Percentiles rank a stretch among this genome's conserved stretches.
Evolutionary conservation across 495 filamentous ascomycete genomes (phyloP).

Genomic region (Aspergillus kassunensis): DNA sequence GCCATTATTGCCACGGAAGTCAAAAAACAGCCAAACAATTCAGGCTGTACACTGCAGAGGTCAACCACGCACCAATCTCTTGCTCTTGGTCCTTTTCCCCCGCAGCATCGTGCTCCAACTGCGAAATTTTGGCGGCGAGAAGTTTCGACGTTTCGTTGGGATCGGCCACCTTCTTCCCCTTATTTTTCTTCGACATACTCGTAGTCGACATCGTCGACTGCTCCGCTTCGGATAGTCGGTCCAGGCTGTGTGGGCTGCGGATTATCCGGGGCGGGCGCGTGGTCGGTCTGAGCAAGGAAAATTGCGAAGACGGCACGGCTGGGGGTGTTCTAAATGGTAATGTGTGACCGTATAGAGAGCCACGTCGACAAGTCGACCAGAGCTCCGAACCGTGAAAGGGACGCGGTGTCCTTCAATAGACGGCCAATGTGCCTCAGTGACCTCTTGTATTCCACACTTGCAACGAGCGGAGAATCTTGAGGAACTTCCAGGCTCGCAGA

Average conservation of each 20-base stretch:
- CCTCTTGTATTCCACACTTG: constrained; percentile 13
- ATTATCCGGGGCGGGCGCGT: constrained; percentile 20
- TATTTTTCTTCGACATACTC: constrained; percentile 59
- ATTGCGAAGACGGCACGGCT: constrained; percentile 22
- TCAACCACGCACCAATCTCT: constrained; percentile 81
- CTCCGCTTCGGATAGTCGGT: background rate
- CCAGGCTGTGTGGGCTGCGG: constrained; percentile 5
- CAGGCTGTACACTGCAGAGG: constrained; percentile 12
- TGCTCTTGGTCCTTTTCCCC: constrained; percentile 93
- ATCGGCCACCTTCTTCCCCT: constrained; percentile 70
- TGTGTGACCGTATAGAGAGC: constrained; percentile 16
- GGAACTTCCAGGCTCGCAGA: constrained; percentile 29
- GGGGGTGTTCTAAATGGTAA: constrained; percentile 9
- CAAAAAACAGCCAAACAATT: constrained; percentile 10
- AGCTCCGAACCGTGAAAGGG: background rate
- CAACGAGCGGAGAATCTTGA: constrained; percentile 22
- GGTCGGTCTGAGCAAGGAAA: constrained; percentile 21
- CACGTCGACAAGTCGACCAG: constrained; percentile 11
- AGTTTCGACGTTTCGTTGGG: constrained; percentile 84
- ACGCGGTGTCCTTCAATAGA: background rate
- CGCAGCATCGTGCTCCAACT: constrained; percentile 86
- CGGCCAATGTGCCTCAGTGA: constrained; percentile 3
- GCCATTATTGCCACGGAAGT: constrained; percentile 1
- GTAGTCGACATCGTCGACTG: constrained; percentile 37
- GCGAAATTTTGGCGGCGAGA: constrained; percentile 88